Base-by-base conservation (phyloP, 179 eudicot species). In the Dionaea muscipula region DNA sequence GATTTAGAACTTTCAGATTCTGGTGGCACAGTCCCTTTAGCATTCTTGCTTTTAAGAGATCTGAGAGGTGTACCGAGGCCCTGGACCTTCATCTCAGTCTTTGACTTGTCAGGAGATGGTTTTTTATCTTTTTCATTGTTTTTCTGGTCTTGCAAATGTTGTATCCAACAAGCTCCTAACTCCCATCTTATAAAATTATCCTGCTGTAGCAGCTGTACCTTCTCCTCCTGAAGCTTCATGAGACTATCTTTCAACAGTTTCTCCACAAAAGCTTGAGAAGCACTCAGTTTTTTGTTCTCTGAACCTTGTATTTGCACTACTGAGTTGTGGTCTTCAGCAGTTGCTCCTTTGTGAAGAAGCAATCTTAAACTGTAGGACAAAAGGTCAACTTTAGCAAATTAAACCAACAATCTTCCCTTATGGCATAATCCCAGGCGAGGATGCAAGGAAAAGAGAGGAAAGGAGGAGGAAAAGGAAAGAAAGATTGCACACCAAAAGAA, bases 91-190 rank as follows among this genome's bases (percentile, higher is more conserved):
- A 78, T 82, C 62, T 85, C 96, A 56, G 79, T 85, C 61, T 88
- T 89, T 35, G 68, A 56, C 76, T 93, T 93, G 61, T 81, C 79
- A 72, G 33, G 44, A 63, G 94, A 64, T 26, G 69, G 57, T 68
- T 83, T 93, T 75, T 85, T 93, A 54, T 85, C 96, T 59, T 93
- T 93, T 51, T 85, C 96, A 41, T 84, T 36, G 64, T 65, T 83
- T 37, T 81, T 85, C 67, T 88, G 94, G 67, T 93, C 99, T 72
- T 93, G 96, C 64, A 93, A 77, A 75, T 93, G 99, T 57, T 93
- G 99, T 60, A 93, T 75, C 99, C 99, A 93, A 69, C 99, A 93
- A 47, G 96, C 99, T 65, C 99, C 99, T 49, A 93, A 84, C 77
- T 93, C 99, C 99, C 99, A 93, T 81, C 96, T 83, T 59, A 80